Evolutionary conservation across 2,329 filamentous ascomycete genomes (phyloP).

Genomic region (Microcera coccophila): DNA sequence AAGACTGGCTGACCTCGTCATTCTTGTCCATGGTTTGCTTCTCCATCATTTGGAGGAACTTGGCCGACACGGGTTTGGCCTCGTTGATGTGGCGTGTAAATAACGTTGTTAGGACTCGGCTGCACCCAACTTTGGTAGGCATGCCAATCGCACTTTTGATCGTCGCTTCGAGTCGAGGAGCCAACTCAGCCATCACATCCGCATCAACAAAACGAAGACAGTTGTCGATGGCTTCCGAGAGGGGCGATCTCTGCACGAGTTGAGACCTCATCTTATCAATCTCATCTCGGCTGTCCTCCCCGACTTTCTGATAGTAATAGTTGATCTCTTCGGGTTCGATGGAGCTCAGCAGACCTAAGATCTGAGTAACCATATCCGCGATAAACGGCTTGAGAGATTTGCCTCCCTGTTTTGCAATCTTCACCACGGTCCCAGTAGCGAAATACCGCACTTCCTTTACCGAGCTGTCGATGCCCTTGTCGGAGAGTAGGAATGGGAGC

Average conservation of each 20-base stretch:
- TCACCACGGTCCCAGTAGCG: constrained; percentile 75
- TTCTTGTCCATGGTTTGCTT: constrained; percentile 87
- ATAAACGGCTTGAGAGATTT: constrained; percentile 75
- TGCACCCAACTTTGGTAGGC: constrained; percentile 90
- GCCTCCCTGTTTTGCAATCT: constrained; percentile 88
- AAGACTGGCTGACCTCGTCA: constrained; percentile 86
- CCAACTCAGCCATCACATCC: constrained; percentile 69
- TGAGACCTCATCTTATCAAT: constrained; percentile 84
- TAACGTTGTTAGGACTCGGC: constrained; percentile 77
- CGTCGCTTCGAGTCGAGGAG: constrained; percentile 67
- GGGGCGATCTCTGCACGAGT: constrained; percentile 78
- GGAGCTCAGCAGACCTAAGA: constrained; percentile 78
- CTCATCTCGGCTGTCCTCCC: constrained; percentile 80
- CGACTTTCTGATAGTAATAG: constrained; percentile 85
- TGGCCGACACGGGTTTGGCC: constrained; percentile 70
- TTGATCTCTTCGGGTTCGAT: constrained; percentile 88
- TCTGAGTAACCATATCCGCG: constrained; percentile 72
- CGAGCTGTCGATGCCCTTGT: constrained; percentile 82
- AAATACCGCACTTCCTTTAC: constrained; percentile 85
- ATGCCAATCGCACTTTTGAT: constrained; percentile 86
- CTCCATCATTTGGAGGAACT: constrained; percentile 72
- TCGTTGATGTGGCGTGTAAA: constrained; percentile 74
- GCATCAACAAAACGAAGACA: constrained; percentile 81
- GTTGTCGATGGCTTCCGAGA: constrained; percentile 88
- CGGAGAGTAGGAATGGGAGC: constrained; percentile 84